Percentiles rank a stretch among this genome's conserved stretches.
Evolutionary conservation across 768 basidiomycete genomes (phyloP).

Genomic region (Podaxis sp.): DNA sequence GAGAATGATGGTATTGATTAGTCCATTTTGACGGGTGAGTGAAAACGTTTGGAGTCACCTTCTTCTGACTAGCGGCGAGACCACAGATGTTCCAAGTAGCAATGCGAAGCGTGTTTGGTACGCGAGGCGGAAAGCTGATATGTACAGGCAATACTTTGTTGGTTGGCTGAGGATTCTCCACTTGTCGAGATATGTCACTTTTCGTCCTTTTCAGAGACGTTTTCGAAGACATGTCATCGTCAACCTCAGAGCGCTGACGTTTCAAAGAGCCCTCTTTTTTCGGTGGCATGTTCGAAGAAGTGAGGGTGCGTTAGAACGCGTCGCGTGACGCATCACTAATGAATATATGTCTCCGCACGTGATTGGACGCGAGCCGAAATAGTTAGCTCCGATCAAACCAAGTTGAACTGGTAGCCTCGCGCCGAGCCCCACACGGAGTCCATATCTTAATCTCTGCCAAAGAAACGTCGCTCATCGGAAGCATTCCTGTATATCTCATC

Average conservation of each 20-base stretch:
- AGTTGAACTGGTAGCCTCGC: neutral
- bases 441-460: neutral
- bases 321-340: neutral
- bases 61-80: constrained; percentile 71
- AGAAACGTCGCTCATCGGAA: neutral
- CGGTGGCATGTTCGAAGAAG: constrained; percentile 8
- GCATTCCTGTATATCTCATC: neutral
- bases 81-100: constrained; percentile 83
- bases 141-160: constrained; percentile 70
- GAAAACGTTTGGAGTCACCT: constrained; percentile 40
- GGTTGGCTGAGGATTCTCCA: constrained; percentile 57
- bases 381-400: neutral
- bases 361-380: neutral
- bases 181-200: neutral
- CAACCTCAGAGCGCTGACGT: constrained; percentile 12
- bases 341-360: neutral
- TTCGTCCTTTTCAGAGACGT: constrained; percentile 23
- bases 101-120: constrained; percentile 48
- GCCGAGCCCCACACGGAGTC: neutral
- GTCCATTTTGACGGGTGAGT: neutral
- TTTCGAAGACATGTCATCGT: constrained; percentile 24
- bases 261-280: constrained; percentile 12
- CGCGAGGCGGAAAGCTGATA: constrained; percentile 55
- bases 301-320: neutral
- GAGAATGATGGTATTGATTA: neutral